Evolutionary conservation across 192 early-diverging fungal genomes (phyloP).

Genomic region (Chytriomyces confervae): DNA sequence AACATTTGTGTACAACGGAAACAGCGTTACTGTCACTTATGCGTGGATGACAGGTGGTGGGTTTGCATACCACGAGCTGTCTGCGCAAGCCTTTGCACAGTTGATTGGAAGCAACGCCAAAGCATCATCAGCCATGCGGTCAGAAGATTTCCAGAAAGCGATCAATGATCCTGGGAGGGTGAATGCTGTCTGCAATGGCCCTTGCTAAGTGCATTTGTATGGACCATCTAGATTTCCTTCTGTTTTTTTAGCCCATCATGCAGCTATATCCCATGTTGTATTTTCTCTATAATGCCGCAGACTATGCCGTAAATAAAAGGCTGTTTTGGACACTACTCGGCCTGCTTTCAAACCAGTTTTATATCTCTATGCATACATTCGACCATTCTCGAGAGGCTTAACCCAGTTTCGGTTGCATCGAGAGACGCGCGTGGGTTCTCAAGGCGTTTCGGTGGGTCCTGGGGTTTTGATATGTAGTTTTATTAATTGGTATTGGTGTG

Average conservation of each 20-base stretch:
- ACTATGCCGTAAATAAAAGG: too few relatives aligned
- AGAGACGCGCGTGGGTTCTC: too few relatives aligned
- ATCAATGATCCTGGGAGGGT: slow-evolving; percentile 27
- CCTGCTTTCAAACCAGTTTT: too few relatives aligned
- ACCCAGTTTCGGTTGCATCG: too few relatives aligned
- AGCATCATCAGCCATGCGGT: not conserved
- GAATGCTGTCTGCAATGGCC: not conserved
- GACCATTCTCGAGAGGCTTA: slow-evolving; percentile 12
- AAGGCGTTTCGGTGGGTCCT: too few relatives aligned
- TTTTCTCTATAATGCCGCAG: too few relatives aligned
- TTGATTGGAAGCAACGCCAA: slow-evolving; percentile 16
- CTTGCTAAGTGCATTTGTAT: not conserved
- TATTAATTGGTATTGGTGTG: too few relatives aligned
- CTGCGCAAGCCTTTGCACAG: slow-evolving; percentile 18
- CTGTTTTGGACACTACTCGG: too few relatives aligned
- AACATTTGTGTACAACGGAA: slow-evolving; percentile 31
- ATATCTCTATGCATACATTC: slow-evolving; percentile 9
- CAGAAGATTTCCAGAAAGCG: slow-evolving; percentile 6
- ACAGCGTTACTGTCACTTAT: slow-evolving; percentile 22
- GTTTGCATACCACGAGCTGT: slow-evolving; percentile 22
- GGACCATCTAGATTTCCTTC: too few relatives aligned
- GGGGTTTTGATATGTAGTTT: too few relatives aligned
- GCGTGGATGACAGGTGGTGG: slow-evolving; percentile 25
- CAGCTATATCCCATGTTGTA: too few relatives aligned
- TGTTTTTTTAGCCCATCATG: too few relatives aligned